Evolutionary conservation across 306 rosid genomes (phyloP), one percentile per base, ranked within the genome.

Genomic region (Purshia tridentata): DNA sequence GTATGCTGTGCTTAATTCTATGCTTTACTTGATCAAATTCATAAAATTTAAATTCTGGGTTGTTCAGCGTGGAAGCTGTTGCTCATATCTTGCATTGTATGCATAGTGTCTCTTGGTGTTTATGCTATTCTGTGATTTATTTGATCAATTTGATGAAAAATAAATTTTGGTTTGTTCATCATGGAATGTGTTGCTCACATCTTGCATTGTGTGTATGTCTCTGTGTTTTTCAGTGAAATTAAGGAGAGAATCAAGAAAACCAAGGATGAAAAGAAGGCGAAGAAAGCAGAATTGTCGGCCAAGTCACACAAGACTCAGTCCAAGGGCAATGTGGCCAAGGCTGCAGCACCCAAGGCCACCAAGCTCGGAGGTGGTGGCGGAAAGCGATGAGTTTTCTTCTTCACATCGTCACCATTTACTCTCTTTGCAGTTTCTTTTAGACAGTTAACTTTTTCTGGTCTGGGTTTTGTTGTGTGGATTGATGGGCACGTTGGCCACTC

Each of bases 281-380:
- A 84, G 86, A 84, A 84, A 8, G 81, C 83, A 6, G 88, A 84
- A 72, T 5, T 67, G 56, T 9, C 77, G 56, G 14, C 86, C 66
- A 84, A 81, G 76, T 3, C 79, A 39, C 83, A 79, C 70, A 78
- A 84, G 77, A 16, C 72, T 19, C 83, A 70, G 56, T 10, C 54
- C 48, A 84, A 78, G 83, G 77, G 83, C 6, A 75, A 62, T 37
- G n/a, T 76, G 35, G 48, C 85, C 49, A 84, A 78, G 81, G 77
- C 77, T 54, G 73, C 83, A 70, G 83, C 49, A 15, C 72, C 83
- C 2, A 84, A 84, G 75, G 88, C 77, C n/a, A 65, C 88, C 57
- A 84, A 84, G 77, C 83, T 84, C 16, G 88, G 88, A 35, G 88
- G 88, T 50, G 88, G 83, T 8, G 88, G 88, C 19, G 85, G 88